A percentile compares a stretch with the other conserved stretches of the same genome.
Evolutionary conservation across 768 basidiomycete species (phyloP).

Genomic region (Tylopilus sp.): DNA sequence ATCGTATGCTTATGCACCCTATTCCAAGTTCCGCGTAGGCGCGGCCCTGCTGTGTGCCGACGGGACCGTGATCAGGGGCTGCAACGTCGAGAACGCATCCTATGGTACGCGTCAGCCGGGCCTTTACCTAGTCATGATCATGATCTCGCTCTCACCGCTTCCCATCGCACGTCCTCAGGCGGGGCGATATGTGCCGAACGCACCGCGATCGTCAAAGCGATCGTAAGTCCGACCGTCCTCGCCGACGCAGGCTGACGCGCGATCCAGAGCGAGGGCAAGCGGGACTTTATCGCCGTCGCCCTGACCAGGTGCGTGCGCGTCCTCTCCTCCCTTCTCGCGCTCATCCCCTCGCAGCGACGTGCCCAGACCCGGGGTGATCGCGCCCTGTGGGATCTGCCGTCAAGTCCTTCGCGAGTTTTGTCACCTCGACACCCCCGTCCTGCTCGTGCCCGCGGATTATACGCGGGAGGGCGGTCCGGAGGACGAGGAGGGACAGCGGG

Average conservation of each 20-base stretch:
- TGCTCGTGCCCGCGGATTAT: conserved; percentile 68
- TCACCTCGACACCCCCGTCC: conserved; percentile 62
- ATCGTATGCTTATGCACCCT: conserved; percentile 72
- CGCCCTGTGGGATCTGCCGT: conserved; percentile 93
- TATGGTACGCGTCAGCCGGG: conserved; percentile 55
- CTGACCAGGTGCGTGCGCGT: conserved; percentile 64
- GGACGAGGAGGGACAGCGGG: conserved; percentile 22
- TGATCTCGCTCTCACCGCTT: background rate
- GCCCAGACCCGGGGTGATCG: conserved; percentile 49
- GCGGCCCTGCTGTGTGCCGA: conserved; percentile 74
- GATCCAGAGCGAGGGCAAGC: conserved; percentile 80
- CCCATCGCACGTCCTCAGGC: conserved; percentile 35
- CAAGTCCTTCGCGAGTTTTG: conserved; percentile 91
- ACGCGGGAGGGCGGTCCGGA: conserved; percentile 18
- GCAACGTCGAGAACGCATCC: conserved; percentile 92
- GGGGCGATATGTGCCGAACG: conserved; percentile 92
- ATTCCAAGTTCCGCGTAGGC: conserved; percentile 92
- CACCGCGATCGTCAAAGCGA: conserved; percentile 92
- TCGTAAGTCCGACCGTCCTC: conserved; percentile 68
- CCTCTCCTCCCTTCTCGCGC: too few species aligned
- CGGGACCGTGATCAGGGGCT: conserved; percentile 75
- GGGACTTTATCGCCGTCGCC: conserved; percentile 70
- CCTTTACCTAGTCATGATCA: background rate
- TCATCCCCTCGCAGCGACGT: conserved; percentile 58
- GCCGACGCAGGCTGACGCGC: too few species aligned